phyloP scores from a whole-genome alignment of 1,284 basidiomycete genomes.

The Earliella scabrosa region DNA sequence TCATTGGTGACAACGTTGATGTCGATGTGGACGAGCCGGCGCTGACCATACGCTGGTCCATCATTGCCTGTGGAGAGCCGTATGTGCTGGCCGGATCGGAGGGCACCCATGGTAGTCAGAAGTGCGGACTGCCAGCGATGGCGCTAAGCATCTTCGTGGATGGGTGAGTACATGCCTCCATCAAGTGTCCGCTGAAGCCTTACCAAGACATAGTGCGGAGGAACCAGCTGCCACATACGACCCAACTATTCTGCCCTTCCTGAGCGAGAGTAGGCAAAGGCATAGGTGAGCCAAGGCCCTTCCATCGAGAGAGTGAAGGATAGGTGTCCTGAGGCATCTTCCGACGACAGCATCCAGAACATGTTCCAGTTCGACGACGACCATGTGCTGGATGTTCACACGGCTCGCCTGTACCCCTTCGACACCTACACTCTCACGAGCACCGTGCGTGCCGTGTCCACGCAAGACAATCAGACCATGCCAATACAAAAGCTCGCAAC shows the following conservation, averaged over 20 bases:
- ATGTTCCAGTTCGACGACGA: slow-evolving; percentile 61
- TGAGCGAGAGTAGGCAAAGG: slow-evolving; percentile 42
- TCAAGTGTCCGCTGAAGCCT: neutral
- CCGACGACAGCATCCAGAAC: slow-evolving; percentile 52
- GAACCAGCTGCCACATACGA: slow-evolving; percentile 48
- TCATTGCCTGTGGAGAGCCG: slow-evolving; percentile 54
- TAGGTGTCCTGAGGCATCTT: neutral
- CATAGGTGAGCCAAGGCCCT: slow-evolving; percentile 40
- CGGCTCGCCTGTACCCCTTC: slow-evolving; percentile 59
- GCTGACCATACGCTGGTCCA: slow-evolving; percentile 58
- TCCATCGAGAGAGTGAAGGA: neutral
- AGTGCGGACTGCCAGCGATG: slow-evolving; percentile 52
- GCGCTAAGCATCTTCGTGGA: slow-evolving; percentile 53
- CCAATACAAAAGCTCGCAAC: slow-evolving; percentile 49
- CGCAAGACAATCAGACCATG: slow-evolving; percentile 42
- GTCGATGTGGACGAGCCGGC: slow-evolving; percentile 63
- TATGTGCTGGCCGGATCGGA: slow-evolving; percentile 53
- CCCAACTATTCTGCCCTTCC: slow-evolving; percentile 48
- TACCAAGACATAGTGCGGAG: slow-evolving; percentile 31
- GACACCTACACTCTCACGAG: slow-evolving; percentile 57
- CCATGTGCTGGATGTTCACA: slow-evolving; percentile 60
- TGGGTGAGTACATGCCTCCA: slow-evolving; percentile 39
- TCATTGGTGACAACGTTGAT: slow-evolving; percentile 60
- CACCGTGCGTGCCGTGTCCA: slow-evolving; percentile 45
- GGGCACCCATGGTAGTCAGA: slow-evolving; percentile 48